These are phyloP conservation scores for Protomyces pachydermus DNA, from an alignment of 1,139 yeast species.

Conservation along the genomic window DNA sequence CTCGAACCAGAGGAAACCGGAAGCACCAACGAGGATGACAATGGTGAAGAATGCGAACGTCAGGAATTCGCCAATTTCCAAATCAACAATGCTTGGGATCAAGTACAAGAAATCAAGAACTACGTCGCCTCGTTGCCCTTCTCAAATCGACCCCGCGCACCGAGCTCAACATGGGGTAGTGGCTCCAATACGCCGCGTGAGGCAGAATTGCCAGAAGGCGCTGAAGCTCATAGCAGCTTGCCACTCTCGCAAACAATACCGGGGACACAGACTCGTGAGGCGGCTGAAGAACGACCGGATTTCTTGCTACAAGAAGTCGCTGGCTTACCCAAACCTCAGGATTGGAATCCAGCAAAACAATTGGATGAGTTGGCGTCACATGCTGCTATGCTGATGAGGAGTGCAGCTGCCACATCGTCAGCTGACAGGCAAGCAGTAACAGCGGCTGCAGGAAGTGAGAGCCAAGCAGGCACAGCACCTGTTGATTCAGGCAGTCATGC, in stretches of 20 bases:
- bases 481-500: background rate
- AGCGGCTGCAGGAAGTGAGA: background rate
- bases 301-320: slow-evolving; percentile 17
- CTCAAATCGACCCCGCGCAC: slow-evolving; percentile 16
- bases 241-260: slow-evolving; percentile 4
- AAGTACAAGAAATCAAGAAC: slow-evolving; percentile 8
- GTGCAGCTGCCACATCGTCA: background rate
- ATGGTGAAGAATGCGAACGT: background rate
- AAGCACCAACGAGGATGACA: slow-evolving; percentile 5
- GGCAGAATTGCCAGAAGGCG: slow-evolving; percentile 18
- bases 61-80: slow-evolving; percentile 5
- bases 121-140: slow-evolving; percentile 16
- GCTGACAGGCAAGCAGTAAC: background rate
- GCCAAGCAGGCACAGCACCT: background rate
- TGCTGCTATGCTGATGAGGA: background rate
- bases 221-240: background rate
- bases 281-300: slow-evolving; percentile 1
- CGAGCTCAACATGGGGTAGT: slow-evolving; percentile 13
- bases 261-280: background rate
- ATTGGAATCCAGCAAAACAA: slow-evolving; percentile 23
- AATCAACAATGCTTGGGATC: slow-evolving; percentile 22
- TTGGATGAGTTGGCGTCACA: slow-evolving; percentile 12
- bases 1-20: slow-evolving; percentile 1
- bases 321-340: slow-evolving; percentile 13
- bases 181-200: slow-evolving; percentile 20